Conservation (phyloP, 73 alveolate species). For the Tetrahymena malaccensis region DNA sequence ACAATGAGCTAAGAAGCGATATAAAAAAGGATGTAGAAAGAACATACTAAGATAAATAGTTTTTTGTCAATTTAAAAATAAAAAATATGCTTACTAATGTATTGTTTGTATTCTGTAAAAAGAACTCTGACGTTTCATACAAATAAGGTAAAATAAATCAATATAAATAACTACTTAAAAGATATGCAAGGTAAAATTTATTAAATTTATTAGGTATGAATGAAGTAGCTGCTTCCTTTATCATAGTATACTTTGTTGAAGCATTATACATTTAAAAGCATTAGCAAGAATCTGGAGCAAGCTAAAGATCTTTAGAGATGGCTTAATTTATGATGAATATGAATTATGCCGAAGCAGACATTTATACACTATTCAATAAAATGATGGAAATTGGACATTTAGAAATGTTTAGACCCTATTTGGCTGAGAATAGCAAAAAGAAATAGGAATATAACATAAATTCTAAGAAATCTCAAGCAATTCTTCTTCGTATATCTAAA, state of each 20-base stretch:
- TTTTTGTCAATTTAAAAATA: constrained; percentile 17
- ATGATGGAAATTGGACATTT: constrained; percentile 37
- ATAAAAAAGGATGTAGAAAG: constrained; percentile 39
- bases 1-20: constrained; percentile 20
- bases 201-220: constrained; percentile 3
- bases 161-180: neutral
- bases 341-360: constrained; percentile 38
- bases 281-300: neutral
- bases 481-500: constrained; percentile 21
- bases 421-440: constrained; percentile 21
- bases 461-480: constrained; percentile 27
- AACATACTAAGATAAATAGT: constrained; percentile 26
- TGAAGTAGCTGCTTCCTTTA: constrained; percentile 40
- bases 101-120: constrained; percentile 27
- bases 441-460: constrained; percentile 6
- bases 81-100: constrained; percentile 6
- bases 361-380: neutral
- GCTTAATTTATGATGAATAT: neutral
- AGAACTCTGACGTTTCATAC: constrained; percentile 34
- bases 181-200: neutral
- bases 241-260: constrained; percentile 19
- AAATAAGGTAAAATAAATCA: constrained; percentile 19
- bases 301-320: neutral
- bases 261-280: constrained; percentile 10
- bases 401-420: constrained; percentile 46